Conservation (phyloP, 352 stramenopile species). For the Thalassiosira ordinaria region DNA sequence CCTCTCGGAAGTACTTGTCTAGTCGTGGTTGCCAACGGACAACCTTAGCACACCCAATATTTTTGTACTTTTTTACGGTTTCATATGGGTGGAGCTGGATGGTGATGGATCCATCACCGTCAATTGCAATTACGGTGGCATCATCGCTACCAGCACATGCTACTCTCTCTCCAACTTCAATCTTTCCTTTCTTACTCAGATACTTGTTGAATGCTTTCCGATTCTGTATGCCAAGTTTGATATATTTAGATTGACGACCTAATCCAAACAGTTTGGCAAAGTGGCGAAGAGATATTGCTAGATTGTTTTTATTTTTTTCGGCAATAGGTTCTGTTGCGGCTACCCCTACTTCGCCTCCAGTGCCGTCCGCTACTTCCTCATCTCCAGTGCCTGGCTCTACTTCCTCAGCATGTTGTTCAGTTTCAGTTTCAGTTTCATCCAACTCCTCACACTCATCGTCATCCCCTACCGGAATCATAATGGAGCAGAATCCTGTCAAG, state of each 20-base stretch:
- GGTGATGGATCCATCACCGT: constrained; percentile 3
- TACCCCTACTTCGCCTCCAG: background rate
- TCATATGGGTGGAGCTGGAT: constrained; percentile 9
- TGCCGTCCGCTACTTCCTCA: background rate
- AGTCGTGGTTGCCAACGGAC: background rate
- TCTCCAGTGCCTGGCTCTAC: background rate
- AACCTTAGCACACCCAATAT: background rate
- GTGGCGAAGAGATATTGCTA: background rate
- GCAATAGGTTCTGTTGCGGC: too few species aligned
- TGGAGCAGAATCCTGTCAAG: background rate
- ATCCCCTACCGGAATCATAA: background rate
- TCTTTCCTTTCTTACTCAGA: background rate
- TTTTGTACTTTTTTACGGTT: constrained; percentile 12
- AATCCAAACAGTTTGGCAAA: constrained; percentile 9
- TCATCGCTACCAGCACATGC: constrained; percentile 1
- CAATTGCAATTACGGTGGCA: background rate
- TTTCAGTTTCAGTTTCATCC: background rate
- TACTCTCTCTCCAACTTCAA: constrained; percentile 2
- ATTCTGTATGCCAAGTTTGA: background rate
- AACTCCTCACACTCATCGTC: background rate
- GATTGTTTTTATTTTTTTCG: too few species aligned
- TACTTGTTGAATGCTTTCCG: background rate
- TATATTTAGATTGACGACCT: constrained; percentile 3
- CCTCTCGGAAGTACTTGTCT: background rate
- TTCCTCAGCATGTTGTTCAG: too few species aligned